Evolutionary conservation across 2,329 filamentous ascomycete species (phyloP), one percentile per base, ranked within the genome.

Genomic region (Xylaria sp.): DNA sequence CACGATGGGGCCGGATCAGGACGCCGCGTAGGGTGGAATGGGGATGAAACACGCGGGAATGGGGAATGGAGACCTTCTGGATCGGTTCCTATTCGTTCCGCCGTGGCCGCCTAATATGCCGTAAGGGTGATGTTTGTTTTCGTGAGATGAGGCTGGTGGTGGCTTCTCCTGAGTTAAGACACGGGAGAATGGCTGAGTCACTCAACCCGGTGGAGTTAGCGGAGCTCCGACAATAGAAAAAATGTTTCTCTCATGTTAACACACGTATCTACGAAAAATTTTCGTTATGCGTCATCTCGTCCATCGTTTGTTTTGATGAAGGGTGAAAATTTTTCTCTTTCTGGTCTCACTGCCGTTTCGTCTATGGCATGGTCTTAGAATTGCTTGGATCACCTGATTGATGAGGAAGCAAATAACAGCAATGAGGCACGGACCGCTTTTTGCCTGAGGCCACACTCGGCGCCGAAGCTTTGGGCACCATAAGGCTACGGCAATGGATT

Each of bases 111-210:
- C 31, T 48, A 63, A 59, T 69, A 57, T 59, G 33, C 56, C 42
- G 28, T 36, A 38, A 61, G 49, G 59, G 33, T 63, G 28, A 53
- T 31, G 23, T 59, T 59, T 28, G 28, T 28, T 26, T 26, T 40
- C 20, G 23, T 15, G 57, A 61, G 62, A 46, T 57, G 63, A 63
- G 63, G 53, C 63, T 66, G 51, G 57, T 38, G 59, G 33, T 65
- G 59, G 53, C 59, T 61, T 49, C 40, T 44, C n/a, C n/a, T 28
- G 51, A 40, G 15, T 33, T 40, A 49, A 56, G 28, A 56, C 26
- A 38, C 23, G 20, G 42, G 23, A 57, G 48, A 36, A 38, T 64
- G 58, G 58, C 71, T 76, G 73, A 76, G 68, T 74, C 71, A 76
- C 71, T 63, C 36, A 56, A 20, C 48, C 38, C 36, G 56, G 69